Conservation (phyloP, 768 basidiomycete species). For the Boletus edulis region DNA sequence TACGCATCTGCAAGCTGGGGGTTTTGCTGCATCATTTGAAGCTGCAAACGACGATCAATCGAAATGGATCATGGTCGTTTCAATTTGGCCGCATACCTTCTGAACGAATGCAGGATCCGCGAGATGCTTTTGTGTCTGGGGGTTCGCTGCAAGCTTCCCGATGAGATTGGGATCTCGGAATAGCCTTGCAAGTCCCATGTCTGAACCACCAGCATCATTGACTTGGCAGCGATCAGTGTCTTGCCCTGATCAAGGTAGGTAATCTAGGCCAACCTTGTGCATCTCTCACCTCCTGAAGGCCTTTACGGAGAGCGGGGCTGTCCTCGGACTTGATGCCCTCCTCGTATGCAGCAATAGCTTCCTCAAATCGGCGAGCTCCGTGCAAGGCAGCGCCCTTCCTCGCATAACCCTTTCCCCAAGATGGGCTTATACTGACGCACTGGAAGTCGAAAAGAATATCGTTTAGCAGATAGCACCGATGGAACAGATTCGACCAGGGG, state of each 20-base stretch:
- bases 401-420: slow-evolving; percentile 88
- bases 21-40: slow-evolving; percentile 66
- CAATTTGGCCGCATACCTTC: slow-evolving; percentile 39
- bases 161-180: slow-evolving; percentile 84
- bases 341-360: slow-evolving; percentile 84
- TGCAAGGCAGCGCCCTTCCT: slow-evolving; percentile 93
- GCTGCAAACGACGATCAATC: slow-evolving; percentile 33
- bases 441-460: slow-evolving; percentile 27
- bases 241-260: not conserved
- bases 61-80: not conserved
- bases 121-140: slow-evolving; percentile 80
- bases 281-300: slow-evolving; percentile 83
- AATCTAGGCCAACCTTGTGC: slow-evolving; percentile 60
- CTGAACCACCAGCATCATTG: slow-evolving; percentile 40
- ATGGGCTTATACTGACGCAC: slow-evolving; percentile 77
- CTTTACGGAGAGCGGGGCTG: slow-evolving; percentile 79
- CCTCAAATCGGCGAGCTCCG: slow-evolving; percentile 72
- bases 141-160: slow-evolving; percentile 82
- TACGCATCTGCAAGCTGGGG: slow-evolving; percentile 61
- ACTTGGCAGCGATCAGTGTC: slow-evolving; percentile 21
- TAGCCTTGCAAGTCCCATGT: slow-evolving; percentile 65
- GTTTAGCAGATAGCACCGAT: slow-evolving; percentile 2
- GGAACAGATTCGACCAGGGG: not conserved
- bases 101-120: slow-evolving; percentile 81
- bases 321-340: slow-evolving; percentile 79